These are phyloP conservation scores for Septoria linicola DNA, from an alignment of 2,329 filamentous ascomycete species.

Conservation along the genomic window DNA sequence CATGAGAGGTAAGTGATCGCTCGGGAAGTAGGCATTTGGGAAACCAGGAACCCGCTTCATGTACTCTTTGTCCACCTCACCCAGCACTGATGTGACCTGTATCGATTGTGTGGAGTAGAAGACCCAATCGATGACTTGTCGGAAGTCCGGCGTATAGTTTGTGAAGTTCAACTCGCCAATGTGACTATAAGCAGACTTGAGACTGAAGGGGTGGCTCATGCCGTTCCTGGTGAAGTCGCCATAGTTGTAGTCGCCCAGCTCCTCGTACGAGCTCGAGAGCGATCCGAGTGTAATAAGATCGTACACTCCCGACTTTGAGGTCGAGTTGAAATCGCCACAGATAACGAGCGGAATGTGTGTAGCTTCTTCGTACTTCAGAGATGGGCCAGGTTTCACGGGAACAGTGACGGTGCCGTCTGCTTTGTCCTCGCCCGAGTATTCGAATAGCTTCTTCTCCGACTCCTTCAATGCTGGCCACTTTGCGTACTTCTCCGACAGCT, in stretches of 20 bases:
- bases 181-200: conserved; percentile 84
- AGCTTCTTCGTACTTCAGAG: conserved; percentile 79
- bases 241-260: conserved; percentile 79
- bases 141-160: conserved; percentile 94
- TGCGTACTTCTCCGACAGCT: conserved; percentile 80
- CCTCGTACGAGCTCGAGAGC: conserved; percentile 73
- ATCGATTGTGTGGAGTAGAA: conserved; percentile 94
- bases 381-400: conserved; percentile 64
- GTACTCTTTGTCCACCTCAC: conserved; percentile 81
- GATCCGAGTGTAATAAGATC: conserved; percentile 81
- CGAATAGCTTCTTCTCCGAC: conserved; percentile 63
- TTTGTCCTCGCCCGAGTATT: conserved; percentile 48
- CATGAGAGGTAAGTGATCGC: conserved; percentile 86
- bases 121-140: conserved; percentile 91
- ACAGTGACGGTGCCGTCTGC: conserved; percentile 50
- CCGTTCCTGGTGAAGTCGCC: conserved; percentile 90
- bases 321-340: conserved; percentile 96
- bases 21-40: conserved; percentile 91
- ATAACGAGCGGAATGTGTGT: conserved; percentile 87
- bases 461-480: conserved; percentile 70
- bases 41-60: conserved; percentile 85
- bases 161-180: conserved; percentile 89
- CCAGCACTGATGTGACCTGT: conserved; percentile 78
- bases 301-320: conserved; percentile 81
- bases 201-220: conserved; percentile 89